Base-by-base conservation (phyloP, 208 protist species). In the Kentomonas sorsogonicus region DNA sequence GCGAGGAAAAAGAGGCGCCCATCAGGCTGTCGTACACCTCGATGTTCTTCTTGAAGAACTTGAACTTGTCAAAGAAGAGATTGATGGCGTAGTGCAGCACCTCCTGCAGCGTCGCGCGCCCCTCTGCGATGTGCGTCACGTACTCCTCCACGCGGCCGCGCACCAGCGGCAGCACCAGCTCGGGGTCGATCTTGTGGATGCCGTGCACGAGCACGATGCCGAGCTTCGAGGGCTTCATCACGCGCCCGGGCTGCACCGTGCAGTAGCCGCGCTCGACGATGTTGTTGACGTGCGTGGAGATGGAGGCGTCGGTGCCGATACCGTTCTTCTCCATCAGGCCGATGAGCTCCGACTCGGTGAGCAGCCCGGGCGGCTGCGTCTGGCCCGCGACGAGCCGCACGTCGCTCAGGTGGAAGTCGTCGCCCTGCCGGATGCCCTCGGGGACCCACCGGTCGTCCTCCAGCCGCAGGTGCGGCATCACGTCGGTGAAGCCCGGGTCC, bases 291-390 rank as follows among this genome's bases (percentile, higher is more conserved):
- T 99, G 98, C 62, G 96, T 76, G 2, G 97, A 97, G 60, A 99
- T 99, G 13, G 98, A 99, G 2, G 98, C 98, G 75, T 99, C 98
- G 1, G 98, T 99, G 29, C 98, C 98, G 53, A 99, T 99, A 30
- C 94, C 89, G 61, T 99, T 79, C 55, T 89, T 88, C 51, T 99
- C 97, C 98, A 99, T 99, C 9, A 95, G 50, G 0, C 74, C 69
- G 33, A 99, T 99, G 10, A 99, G 72, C 23, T 99, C 97, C 0
- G 96, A 53, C 74, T 99, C 98, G 1, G 93, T 96, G 7, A 99
- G 66, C 36, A 98, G 90, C n/a, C 71, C 65, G 16, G 98, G 98
- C 22, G 97, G 66, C 53, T 85, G 69, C 16, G 97, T 99, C 43
- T 85, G 75, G 0, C 91, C 85, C 15, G 91, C 69, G 48, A 82